These are phyloP conservation scores for Bryoerythrophyllum caledonicum DNA, from an alignment of 225 moss, liverwort and hornwort genomes.

Conservation along the genomic window DNA sequence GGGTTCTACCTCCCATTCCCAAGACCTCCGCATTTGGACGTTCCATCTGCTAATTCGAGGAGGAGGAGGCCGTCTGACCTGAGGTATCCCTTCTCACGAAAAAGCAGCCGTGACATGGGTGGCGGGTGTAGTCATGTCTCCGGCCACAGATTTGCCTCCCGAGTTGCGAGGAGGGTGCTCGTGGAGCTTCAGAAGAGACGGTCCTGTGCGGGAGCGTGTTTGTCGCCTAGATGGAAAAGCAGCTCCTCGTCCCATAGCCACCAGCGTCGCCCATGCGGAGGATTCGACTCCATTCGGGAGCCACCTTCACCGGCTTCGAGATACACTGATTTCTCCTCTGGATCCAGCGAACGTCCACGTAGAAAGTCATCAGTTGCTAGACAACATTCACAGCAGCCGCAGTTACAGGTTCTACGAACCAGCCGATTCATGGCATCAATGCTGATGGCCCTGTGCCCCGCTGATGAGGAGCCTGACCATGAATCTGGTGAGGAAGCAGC, in stretches of 20 bases:
- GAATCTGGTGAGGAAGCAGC: conserved; percentile 10
- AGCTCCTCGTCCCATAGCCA: neutral
- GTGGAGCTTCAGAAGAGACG: conserved; percentile 23
- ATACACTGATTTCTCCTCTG: conserved; percentile 14
- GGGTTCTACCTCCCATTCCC: conserved; percentile 30
- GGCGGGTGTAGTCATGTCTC: conserved; percentile 13
- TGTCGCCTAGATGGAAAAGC: neutral
- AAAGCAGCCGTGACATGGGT: neutral
- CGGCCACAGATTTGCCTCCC: conserved; percentile 23
- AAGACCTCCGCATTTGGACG: neutral
- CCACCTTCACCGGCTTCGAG: neutral
- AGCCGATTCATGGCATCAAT: conserved; percentile 46
- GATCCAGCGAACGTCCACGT: neutral
- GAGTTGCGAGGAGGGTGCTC: conserved; percentile 18
- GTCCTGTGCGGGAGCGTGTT: conserved; percentile 19
- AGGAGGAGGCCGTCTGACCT: conserved; percentile 6
- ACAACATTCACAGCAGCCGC: conserved; percentile 10
- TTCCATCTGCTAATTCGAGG: neutral
- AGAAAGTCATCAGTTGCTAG: neutral
- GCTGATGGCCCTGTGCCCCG: conserved; percentile 31
- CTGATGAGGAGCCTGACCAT: neutral
- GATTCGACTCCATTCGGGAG: neutral
- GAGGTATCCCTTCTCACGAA: neutral
- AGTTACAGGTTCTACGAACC: neutral
- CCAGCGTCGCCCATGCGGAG: neutral